These are phyloP conservation scores for Hypoxylon sp. DNA, from an alignment of 2,329 filamentous ascomycete species.

Conservation along the genomic window DNA sequence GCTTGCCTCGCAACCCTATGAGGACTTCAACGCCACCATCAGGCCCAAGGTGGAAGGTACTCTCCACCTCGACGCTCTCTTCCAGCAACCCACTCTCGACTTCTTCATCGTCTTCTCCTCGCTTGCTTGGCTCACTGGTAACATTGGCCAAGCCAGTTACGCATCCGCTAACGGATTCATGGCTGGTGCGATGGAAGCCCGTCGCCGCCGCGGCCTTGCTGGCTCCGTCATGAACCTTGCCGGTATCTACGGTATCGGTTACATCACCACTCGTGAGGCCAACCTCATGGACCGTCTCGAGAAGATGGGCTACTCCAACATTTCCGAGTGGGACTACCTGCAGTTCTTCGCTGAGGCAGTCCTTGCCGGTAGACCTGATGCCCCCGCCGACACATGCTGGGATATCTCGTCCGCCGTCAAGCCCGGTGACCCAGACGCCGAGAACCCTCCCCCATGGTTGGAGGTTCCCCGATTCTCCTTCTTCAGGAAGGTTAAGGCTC, in stretches of 20 bases:
- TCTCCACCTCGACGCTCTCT: slow-evolving; percentile 53
- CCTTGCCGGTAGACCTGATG: slow-evolving; percentile 3
- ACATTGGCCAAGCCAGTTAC: slow-evolving; percentile 58
- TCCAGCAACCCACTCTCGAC: slow-evolving; percentile 53
- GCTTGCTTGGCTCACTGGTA: slow-evolving; percentile 54
- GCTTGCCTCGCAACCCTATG: slow-evolving; percentile 52
- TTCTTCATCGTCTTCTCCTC: slow-evolving; percentile 63
- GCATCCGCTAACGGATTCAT: slow-evolving; percentile 59
- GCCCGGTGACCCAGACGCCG: slow-evolving; percentile 19
- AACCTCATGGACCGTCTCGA: slow-evolving; percentile 18
- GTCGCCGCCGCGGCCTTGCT: slow-evolving; percentile 49
- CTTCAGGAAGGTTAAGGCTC: slow-evolving; percentile 23
- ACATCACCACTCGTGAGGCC: slow-evolving; percentile 28
- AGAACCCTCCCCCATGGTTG: slow-evolving; percentile 27
- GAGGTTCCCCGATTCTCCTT: slow-evolving; percentile 25
- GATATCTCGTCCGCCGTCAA: slow-evolving; percentile 24
- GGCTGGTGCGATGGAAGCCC: slow-evolving; percentile 50
- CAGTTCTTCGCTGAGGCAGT: slow-evolving; percentile 22
- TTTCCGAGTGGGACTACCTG: slow-evolving; percentile 24
- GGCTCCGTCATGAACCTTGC: slow-evolving; percentile 51
- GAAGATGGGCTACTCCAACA: slow-evolving; percentile 19
- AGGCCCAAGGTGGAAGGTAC: slow-evolving; percentile 59
- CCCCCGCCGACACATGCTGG: slow-evolving; percentile 15
- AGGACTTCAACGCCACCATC: slow-evolving; percentile 51
- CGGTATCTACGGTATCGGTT: slow-evolving; percentile 49